These are phyloP conservation scores for Corynespora cassiicola DNA, from an alignment of 2,329 filamentous ascomycete genomes.

Conservation along the genomic window DNA sequence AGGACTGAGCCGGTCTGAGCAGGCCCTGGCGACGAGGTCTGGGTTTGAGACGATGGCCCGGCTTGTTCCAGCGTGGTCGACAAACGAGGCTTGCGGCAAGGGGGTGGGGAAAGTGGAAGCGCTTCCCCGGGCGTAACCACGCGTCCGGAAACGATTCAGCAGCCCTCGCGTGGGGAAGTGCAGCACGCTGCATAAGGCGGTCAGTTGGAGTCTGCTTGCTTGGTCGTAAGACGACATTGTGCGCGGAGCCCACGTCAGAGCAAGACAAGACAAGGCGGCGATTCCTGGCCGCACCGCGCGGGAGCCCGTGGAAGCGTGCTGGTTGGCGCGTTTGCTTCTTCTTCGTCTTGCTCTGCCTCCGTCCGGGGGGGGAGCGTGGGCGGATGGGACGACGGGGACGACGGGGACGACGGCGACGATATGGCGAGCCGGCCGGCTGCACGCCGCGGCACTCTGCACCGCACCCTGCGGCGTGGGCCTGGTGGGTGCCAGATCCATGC, in stretches of 20 bases:
- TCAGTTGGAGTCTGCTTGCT: slow-evolving; percentile 10
- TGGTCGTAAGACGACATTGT: slow-evolving; percentile 3
- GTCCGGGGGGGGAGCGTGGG: background rate
- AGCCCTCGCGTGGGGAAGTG: slow-evolving; percentile 25
- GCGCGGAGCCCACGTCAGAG: slow-evolving; percentile 4
- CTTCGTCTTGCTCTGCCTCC: background rate
- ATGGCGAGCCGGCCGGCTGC: no score
- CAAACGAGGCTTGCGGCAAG: slow-evolving; percentile 10
- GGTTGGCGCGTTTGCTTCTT: slow-evolving; percentile 4
- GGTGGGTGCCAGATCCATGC: no score
- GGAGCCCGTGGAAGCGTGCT: background rate
- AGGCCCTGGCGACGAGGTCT: background rate
- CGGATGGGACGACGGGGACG: slow-evolving; percentile 1
- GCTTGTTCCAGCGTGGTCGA: background rate
- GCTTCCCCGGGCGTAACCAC: slow-evolving; percentile 20
- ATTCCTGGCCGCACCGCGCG: background rate
- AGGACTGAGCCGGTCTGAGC: background rate
- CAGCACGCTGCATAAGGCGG: slow-evolving; percentile 25
- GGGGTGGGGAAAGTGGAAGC: slow-evolving; percentile 9
- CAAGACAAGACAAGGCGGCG: background rate
- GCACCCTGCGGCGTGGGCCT: no score
- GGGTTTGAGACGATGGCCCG: background rate
- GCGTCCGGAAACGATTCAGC: slow-evolving; percentile 19
- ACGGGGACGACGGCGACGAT: no score
- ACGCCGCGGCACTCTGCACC: no score